phyloP scores from a whole-genome alignment of 2,329 filamentous ascomycete genomes.

The Penicillium sp. region DNA sequence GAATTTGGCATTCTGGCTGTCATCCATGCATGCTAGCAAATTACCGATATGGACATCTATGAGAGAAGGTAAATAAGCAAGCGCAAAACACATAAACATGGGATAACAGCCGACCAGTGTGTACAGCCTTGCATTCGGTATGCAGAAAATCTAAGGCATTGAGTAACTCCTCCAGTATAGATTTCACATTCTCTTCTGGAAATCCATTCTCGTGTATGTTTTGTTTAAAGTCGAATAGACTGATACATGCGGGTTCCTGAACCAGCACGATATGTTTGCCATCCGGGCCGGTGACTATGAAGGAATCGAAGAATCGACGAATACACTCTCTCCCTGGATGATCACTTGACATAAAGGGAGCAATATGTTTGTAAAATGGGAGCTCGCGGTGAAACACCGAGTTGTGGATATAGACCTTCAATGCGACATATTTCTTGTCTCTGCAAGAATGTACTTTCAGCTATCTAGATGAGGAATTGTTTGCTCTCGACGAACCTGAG shows the following conservation, averaged over 20 bases:
- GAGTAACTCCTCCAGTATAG: conserved; percentile 19
- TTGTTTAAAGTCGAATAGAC: conserved; percentile 21
- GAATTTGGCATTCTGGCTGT: conserved; percentile 24
- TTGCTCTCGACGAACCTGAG: conserved; percentile 12
- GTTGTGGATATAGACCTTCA: conserved; percentile 26
- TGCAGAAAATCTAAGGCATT: conserved; percentile 33
- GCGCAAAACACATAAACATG: not conserved
- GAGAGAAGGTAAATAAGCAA: not conserved
- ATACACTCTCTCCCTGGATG: conserved; percentile 27
- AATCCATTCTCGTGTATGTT: conserved; percentile 21
- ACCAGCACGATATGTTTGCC: conserved; percentile 31
- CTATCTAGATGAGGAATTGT: not conserved
- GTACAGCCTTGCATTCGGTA: conserved; percentile 25
- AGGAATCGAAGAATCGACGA: conserved; percentile 32
- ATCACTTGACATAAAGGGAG: conserved; percentile 11
- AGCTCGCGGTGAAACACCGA: conserved; percentile 28
- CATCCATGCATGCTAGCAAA: conserved; percentile 30
- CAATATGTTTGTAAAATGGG: conserved; percentile 27
- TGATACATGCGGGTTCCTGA: conserved; percentile 30
- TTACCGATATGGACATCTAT: conserved; percentile 36
- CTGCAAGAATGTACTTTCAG: conserved; percentile 5
- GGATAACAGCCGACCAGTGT: conserved; percentile 24
- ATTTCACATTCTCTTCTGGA: conserved; percentile 17
- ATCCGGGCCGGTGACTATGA: conserved; percentile 28
- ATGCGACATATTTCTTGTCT: conserved; percentile 20